Conservation (phyloP, 179 eudicot species). For the Beta lomatogona region DNA sequence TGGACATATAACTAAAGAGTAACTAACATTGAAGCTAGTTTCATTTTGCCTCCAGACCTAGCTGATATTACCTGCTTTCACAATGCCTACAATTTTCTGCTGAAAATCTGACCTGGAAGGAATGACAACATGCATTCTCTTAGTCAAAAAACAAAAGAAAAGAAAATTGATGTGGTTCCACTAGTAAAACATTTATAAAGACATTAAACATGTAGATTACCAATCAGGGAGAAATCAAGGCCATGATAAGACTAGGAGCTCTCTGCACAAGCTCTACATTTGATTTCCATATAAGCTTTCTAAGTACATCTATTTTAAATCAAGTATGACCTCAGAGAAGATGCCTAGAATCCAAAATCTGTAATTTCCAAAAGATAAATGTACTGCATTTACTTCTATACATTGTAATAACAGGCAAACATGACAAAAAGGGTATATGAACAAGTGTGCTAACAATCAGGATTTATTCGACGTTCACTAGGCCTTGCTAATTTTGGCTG, state of each 20-base stretch:
- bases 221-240: not conserved
- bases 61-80: too few species aligned
- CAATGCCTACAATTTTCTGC: too few species aligned
- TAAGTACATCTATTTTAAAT: not conserved
- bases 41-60: too few species aligned
- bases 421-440: not conserved
- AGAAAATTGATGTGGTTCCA: not conserved
- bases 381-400: conserved; percentile 14
- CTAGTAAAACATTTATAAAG: not conserved
- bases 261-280: not conserved
- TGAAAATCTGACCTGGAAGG: not conserved
- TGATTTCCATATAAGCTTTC: not conserved
- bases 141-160: not conserved
- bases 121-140: not conserved
- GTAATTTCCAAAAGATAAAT: not conserved
- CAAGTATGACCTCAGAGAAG: conserved; percentile 1
- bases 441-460: not conserved
- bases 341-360: not conserved
- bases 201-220: not conserved
- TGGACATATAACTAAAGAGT: too few species aligned
- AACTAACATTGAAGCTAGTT: too few species aligned
- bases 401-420: conserved; percentile 1
- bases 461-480: not conserved
- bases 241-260: not conserved
- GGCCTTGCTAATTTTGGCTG: not conserved